Percentiles rank a stretch among this genome's conserved stretches.
phyloP scores from a whole-genome alignment of 345 rosid genomes.

The Gossypium stocksii region DNA sequence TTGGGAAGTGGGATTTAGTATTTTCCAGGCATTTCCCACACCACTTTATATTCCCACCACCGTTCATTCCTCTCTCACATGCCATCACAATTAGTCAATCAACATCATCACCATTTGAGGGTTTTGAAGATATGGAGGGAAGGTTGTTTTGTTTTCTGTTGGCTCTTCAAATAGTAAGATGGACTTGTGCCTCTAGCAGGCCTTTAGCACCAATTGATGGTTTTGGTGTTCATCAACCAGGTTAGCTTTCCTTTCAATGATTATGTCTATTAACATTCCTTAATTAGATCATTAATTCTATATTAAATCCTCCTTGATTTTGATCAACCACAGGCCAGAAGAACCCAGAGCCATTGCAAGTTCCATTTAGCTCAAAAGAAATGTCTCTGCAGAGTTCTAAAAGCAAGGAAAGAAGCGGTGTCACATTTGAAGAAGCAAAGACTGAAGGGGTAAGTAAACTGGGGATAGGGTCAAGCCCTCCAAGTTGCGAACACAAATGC shows the following conservation, averaged over 20 bases:
- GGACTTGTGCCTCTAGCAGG: conserved; percentile 45
- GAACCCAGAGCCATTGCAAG: background rate
- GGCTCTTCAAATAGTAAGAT: conserved; percentile 40
- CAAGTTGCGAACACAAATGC: conserved; percentile 73
- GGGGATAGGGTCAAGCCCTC: conserved; percentile 71
- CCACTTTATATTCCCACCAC: conserved; percentile 8
- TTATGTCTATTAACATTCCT: background rate
- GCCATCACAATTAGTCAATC: conserved; percentile 13
- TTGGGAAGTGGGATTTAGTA: conserved; percentile 29
- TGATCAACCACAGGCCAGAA: background rate
- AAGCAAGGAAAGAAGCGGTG: background rate
- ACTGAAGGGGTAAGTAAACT: conserved; percentile 24
- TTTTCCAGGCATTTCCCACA: conserved; percentile 6
- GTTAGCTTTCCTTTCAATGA: conserved; percentile 22
- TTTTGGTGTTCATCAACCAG: conserved; percentile 35
- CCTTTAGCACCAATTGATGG: conserved; percentile 38
- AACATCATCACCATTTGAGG: conserved; percentile 28
- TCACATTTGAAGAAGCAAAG: conserved; percentile 12
- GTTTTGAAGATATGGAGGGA: conserved; percentile 34
- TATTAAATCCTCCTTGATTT: background rate
- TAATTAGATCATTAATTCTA: background rate
- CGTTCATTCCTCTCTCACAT: conserved; percentile 13
- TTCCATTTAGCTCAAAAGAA: background rate
- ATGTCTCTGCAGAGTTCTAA: conserved; percentile 17
- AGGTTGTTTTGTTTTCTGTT: conserved; percentile 29